These are phyloP conservation scores for Penicillium steckii DNA, from an alignment of 495 filamentous ascomycete genomes.

Conservation along the genomic window DNA sequence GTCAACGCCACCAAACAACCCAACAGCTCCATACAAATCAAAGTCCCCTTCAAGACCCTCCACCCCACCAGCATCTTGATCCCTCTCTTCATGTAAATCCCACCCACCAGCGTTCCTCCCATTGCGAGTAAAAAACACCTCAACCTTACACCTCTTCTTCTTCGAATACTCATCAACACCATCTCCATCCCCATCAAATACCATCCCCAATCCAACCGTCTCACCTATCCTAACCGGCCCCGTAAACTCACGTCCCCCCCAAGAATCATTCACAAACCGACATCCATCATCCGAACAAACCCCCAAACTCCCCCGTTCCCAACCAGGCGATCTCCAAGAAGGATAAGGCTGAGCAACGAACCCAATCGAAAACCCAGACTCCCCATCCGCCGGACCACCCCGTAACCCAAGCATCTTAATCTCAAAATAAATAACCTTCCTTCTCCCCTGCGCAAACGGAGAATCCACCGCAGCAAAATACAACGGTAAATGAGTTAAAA, in stretches of 20 bases:
- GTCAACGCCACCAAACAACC: slow-evolving; percentile 67
- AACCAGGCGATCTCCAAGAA: slow-evolving; percentile 82
- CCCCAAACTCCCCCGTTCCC: slow-evolving; percentile 82
- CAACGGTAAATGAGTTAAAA: slow-evolving; percentile 70
- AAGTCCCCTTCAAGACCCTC: slow-evolving; percentile 75
- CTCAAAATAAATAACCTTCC: slow-evolving; percentile 77
- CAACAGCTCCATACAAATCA: slow-evolving; percentile 80
- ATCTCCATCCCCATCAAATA: slow-evolving; percentile 39
- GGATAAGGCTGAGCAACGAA: slow-evolving; percentile 83
- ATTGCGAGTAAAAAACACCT: slow-evolving; percentile 78
- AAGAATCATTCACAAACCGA: slow-evolving; percentile 81
- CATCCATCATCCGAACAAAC: slow-evolving; percentile 91
- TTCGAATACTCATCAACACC: slow-evolving; percentile 2
- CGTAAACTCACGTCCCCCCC: slow-evolving; percentile 76
- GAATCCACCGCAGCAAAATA: slow-evolving; percentile 70
- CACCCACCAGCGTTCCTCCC: slow-evolving; percentile 65
- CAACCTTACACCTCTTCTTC: slow-evolving; percentile 37
- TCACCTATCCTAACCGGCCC: slow-evolving; percentile 51
- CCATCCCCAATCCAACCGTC: slow-evolving; percentile 69
- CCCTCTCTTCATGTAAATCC: slow-evolving; percentile 82
- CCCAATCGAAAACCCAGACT: slow-evolving; percentile 70
- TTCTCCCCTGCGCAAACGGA: slow-evolving; percentile 54
- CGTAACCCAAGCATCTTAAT: slow-evolving; percentile 55
- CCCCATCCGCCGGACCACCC: slow-evolving; percentile 30
- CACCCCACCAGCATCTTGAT: slow-evolving; percentile 63